Percentiles rank a stretch among this genome's conserved stretches.
phyloP scores from a whole-genome alignment of 768 basidiomycete species.

The Tulasnella sp. region DNA sequence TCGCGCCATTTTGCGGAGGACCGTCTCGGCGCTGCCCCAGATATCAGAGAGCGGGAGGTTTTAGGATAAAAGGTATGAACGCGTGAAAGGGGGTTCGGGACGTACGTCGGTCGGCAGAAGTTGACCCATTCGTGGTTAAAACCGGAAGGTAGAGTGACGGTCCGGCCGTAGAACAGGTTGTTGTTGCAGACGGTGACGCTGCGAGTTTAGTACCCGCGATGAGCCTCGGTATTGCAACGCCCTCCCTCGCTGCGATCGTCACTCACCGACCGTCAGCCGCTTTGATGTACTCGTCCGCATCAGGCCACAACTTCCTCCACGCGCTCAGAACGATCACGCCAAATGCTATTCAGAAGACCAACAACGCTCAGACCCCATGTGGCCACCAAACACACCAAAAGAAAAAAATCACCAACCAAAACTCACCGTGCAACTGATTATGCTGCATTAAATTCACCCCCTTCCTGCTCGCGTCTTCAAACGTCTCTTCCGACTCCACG shows the following conservation, averaged over 20 bases:
- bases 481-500: neutral
- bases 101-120: neutral
- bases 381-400: too few species aligned
- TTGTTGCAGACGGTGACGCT: neutral
- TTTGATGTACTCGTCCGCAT: neutral
- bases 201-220: neutral
- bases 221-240: too few species aligned
- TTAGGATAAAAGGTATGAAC: neutral
- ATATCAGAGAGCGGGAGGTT: too few species aligned
- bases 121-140: neutral
- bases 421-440: neutral
- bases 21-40: neutral
- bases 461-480: neutral
- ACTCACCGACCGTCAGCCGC: neutral
- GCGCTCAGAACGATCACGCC: neutral
- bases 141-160: neutral
- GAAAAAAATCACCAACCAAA: neutral
- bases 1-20: neutral
- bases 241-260: too few species aligned
- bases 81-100: too few species aligned
- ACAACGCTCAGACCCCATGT: too few species aligned
- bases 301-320: neutral
- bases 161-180: neutral
- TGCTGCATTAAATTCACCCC: neutral
- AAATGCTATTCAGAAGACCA: neutral